These are phyloP conservation scores for Solanum bulbocastanum DNA, from an alignment of 257 asterid genomes.

Conservation along the genomic window DNA sequence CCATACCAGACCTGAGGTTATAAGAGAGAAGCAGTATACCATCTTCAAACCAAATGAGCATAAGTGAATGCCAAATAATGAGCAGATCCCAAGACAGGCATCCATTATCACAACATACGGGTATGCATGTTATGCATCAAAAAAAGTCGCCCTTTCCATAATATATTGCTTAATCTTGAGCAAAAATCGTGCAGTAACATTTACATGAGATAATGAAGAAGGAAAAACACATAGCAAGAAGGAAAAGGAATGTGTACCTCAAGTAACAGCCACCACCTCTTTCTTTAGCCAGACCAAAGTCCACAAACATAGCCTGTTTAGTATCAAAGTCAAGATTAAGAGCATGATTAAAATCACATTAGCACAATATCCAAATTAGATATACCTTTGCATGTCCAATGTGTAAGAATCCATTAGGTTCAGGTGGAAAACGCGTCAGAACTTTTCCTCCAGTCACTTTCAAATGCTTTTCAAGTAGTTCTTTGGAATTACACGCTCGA, in stretches of 20 bases:
- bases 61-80: background rate
- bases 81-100: background rate
- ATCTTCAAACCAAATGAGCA: background rate
- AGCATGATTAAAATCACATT: background rate
- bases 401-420: slow-evolving; percentile 94
- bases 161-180: background rate
- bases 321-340: background rate
- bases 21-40: background rate
- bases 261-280: slow-evolving; percentile 90
- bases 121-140: background rate
- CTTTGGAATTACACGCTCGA: slow-evolving; percentile 85
- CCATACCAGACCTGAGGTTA: background rate
- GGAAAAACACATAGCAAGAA: background rate
- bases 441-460: slow-evolving; percentile 69
- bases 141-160: background rate
- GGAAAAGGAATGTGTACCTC: slow-evolving; percentile 40
- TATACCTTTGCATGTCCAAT: slow-evolving; percentile 96
- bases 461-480: slow-evolving; percentile 70
- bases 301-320: slow-evolving; percentile 95
- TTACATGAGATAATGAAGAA: background rate
- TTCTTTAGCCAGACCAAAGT: slow-evolving; percentile 92
- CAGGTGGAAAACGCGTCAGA: slow-evolving; percentile 93
- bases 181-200: background rate
- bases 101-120: background rate
- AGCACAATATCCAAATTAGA: background rate